phyloP scores from a whole-genome alignment of 2,329 filamentous ascomycete species.

The Trichoderma pleuroti region DNA sequence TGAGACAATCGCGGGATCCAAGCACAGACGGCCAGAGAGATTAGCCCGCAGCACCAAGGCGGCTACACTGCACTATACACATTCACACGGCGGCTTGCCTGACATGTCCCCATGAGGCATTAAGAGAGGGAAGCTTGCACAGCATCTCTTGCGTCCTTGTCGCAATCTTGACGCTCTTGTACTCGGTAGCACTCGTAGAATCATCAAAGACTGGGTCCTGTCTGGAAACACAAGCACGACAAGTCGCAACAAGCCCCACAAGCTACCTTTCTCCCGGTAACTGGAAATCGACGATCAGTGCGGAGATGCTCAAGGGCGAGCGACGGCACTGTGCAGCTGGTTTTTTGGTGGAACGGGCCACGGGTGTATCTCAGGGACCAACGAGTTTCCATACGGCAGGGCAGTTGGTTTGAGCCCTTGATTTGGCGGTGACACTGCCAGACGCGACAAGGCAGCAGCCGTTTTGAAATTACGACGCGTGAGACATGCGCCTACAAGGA shows the following conservation, averaged over 20 bases:
- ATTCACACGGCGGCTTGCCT: neutral
- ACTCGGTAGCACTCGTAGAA: too few relatives aligned
- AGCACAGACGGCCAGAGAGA: neutral
- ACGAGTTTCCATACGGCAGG: neutral
- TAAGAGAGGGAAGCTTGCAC: neutral
- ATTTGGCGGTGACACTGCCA: neutral
- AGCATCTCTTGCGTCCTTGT: neutral
- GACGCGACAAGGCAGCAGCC: conserved; percentile 1
- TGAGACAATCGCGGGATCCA: neutral
- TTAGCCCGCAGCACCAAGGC: neutral
- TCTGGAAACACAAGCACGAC: neutral
- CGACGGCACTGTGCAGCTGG: neutral
- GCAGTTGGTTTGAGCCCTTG: neutral
- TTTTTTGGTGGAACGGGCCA: neutral
- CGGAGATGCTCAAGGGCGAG: conserved; percentile 15
- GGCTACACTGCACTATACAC: too few relatives aligned
- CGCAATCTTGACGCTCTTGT: neutral
- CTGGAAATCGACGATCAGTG: conserved; percentile 18
- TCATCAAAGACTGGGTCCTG: neutral
- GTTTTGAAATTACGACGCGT: neutral
- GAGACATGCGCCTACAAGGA: neutral
- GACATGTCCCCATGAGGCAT: neutral
- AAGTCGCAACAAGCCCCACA: conserved; percentile 9
- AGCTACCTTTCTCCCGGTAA: conserved; percentile 14
- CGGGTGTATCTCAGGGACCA: neutral